Evolutionary conservation across 257 asterid species (phyloP).

Genomic region (Plectranthus barbatus): DNA sequence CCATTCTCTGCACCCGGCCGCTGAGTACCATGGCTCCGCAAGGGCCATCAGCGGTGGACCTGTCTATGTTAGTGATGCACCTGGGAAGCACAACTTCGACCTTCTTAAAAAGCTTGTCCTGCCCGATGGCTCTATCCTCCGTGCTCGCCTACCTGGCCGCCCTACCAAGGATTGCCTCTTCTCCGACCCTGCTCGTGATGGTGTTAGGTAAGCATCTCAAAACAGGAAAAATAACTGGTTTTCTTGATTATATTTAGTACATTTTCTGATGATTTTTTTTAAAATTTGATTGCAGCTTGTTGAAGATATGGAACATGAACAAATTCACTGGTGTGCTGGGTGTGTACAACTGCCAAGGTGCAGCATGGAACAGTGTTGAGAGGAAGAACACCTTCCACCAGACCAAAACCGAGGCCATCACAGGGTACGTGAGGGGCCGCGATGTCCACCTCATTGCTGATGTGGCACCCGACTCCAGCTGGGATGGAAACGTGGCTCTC

Average conservation of each 20-base stretch:
- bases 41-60: constrained; percentile 86
- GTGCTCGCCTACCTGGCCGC: constrained; percentile 78
- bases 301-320: constrained; percentile 94
- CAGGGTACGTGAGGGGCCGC: constrained; percentile 54
- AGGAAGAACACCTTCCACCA: constrained; percentile 70
- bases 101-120: constrained; percentile 64
- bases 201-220: constrained; percentile 51
- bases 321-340: constrained; percentile 74
- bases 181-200: constrained; percentile 86
- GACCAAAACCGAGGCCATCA: constrained; percentile 44
- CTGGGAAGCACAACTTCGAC: constrained; percentile 77
- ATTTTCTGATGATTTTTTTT: constrained; percentile 12
- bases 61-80: constrained; percentile 82
- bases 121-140: constrained; percentile 78
- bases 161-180: constrained; percentile 87
- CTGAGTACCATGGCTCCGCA: constrained; percentile 80
- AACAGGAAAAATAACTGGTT: background rate
- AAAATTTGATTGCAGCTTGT: constrained; percentile 39
- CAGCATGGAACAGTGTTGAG: constrained; percentile 71
- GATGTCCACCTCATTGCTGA: constrained; percentile 76
- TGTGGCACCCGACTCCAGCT: constrained; percentile 37
- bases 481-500: constrained; percentile 61
- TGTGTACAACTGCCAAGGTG: constrained; percentile 88
- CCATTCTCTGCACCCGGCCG: constrained; percentile 83
- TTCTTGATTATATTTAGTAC: background rate